These are phyloP conservation scores for Colletotrichum nymphaeae DNA, from an alignment of 2,329 filamentous ascomycete species.

Conservation along the genomic window DNA sequence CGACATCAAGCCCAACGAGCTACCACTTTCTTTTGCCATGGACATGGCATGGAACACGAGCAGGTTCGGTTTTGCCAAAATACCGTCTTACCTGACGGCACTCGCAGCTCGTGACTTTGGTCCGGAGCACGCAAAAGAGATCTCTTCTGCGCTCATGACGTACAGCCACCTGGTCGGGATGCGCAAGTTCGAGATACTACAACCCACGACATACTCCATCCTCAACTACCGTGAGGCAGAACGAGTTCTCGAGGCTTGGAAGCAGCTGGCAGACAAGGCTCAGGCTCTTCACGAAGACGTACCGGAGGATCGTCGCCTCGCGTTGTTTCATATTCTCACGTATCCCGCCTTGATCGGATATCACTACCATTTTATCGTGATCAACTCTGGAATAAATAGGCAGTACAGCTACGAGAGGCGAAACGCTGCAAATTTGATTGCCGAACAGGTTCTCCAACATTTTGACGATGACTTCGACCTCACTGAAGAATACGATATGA, in stretches of 20 bases:
- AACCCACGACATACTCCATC: slow-evolving; percentile 67
- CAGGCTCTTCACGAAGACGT: slow-evolving; percentile 58
- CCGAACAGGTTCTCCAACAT: slow-evolving; percentile 51
- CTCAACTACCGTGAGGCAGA: slow-evolving; percentile 75
- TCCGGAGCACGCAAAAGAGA: slow-evolving; percentile 55
- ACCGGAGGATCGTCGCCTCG: slow-evolving; percentile 52
- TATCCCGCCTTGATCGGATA: slow-evolving; percentile 70
- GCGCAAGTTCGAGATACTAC: slow-evolving; percentile 72
- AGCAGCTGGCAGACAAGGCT: slow-evolving; percentile 55
- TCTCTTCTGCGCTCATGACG: slow-evolving; percentile 62
- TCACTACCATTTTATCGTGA: slow-evolving; percentile 64
- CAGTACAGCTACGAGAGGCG: slow-evolving; percentile 64
- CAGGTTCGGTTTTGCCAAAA: slow-evolving; percentile 55
- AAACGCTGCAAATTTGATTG: slow-evolving; percentile 62
- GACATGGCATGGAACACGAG: slow-evolving; percentile 68
- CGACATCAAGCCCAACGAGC: slow-evolving; percentile 70
- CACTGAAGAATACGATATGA: slow-evolving; percentile 56
- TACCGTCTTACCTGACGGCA: slow-evolving; percentile 57
- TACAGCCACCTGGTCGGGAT: slow-evolving; percentile 59
- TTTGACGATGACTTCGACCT: slow-evolving; percentile 58
- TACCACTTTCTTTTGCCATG: slow-evolving; percentile 67
- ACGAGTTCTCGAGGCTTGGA: slow-evolving; percentile 66
- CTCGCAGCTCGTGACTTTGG: slow-evolving; percentile 70
- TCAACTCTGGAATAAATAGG: slow-evolving; percentile 61
- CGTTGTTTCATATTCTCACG: slow-evolving; percentile 71